Conservation (phyloP, 2,329 filamentous ascomycete species). For the Polytolypa hystricis region DNA sequence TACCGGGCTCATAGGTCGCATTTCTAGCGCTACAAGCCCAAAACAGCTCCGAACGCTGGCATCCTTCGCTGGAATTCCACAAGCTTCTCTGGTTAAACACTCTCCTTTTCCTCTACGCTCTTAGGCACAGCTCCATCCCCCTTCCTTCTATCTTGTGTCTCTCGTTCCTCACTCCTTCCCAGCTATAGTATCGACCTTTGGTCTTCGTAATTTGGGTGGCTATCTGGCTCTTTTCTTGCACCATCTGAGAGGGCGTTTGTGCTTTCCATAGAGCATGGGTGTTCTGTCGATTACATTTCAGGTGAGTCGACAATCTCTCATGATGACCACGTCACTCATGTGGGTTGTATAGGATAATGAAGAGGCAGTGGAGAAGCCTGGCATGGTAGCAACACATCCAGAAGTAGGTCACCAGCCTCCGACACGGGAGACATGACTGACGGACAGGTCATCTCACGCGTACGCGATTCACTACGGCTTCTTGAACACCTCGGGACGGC, state of each 20-base stretch:
- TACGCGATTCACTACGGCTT: slow-evolving; percentile 4
- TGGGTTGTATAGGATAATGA: slow-evolving; percentile 5
- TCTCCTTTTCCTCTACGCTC: slow-evolving; percentile 1
- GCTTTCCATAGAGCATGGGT: slow-evolving; percentile 4
- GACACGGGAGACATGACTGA: not conserved
- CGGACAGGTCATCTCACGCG: slow-evolving; percentile 1
- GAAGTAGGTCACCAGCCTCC: slow-evolving; percentile 4
- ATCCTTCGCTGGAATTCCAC: slow-evolving; percentile 2
- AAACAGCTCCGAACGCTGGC: not conserved
- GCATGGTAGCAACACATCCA: slow-evolving; percentile 2
- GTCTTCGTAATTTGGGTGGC: slow-evolving; percentile 3
- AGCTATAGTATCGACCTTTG: slow-evolving; percentile 1
- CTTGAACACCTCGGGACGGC: slow-evolving; percentile 7
- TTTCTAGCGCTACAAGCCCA: too few species aligned
- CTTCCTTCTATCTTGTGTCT: slow-evolving; percentile 3
- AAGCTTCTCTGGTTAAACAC: slow-evolving; percentile 2
- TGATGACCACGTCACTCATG: slow-evolving; percentile 2
- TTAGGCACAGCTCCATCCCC: too few species aligned
- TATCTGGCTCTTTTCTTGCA: slow-evolving; percentile 1
- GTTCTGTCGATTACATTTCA: slow-evolving; percentile 6
- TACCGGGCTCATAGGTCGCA: too few species aligned
- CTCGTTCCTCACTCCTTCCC: not conserved
- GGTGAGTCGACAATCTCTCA: slow-evolving; percentile 4
- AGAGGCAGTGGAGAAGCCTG: slow-evolving; percentile 1
- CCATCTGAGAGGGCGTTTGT: slow-evolving; percentile 2